Percentiles rank a stretch among this genome's conserved stretches.
These are phyloP conservation scores for Penicillium paneum DNA, from an alignment of 2,329 filamentous ascomycete genomes.

Conservation along the genomic window DNA sequence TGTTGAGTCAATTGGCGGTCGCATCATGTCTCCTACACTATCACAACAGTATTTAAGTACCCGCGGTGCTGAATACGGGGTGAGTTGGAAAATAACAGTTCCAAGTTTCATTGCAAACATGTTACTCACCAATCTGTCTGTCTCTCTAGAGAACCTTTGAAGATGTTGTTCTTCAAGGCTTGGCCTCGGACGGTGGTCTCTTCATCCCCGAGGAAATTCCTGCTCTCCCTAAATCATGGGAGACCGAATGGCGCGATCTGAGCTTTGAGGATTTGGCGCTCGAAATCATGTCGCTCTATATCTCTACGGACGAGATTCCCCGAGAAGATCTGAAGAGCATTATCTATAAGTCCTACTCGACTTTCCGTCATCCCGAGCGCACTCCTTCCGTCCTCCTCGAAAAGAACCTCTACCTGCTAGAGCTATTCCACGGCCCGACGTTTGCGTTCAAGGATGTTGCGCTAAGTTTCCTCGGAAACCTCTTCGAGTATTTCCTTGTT, in stretches of 20 bases:
- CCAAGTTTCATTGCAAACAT: not conserved
- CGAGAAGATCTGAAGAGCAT: constrained; percentile 74
- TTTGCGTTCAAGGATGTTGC: constrained; percentile 96
- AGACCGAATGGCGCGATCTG: not conserved
- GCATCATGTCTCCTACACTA: constrained; percentile 26
- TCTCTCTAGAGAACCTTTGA: constrained; percentile 61
- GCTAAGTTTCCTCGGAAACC: constrained; percentile 90
- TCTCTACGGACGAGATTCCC: constrained; percentile 79
- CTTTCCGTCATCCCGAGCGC: constrained; percentile 63
- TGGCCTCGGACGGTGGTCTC: constrained; percentile 80
- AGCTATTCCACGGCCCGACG: constrained; percentile 94
- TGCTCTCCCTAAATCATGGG: constrained; percentile 15
- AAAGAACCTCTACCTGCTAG: constrained; percentile 76
- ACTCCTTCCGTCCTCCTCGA: constrained; percentile 75
- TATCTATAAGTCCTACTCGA: constrained; percentile 80
- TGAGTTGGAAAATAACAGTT: constrained; percentile 17
- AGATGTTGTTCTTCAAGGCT: constrained; percentile 81
- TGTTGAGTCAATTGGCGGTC: not conserved
- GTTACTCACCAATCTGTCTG: constrained; percentile 7
- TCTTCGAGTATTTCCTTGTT: constrained; percentile 58
- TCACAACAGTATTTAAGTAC: constrained; percentile 36
- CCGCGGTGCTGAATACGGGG: constrained; percentile 32
- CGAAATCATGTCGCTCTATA: constrained; percentile 82
- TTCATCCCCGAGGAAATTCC: constrained; percentile 69
- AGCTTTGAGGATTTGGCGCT: constrained; percentile 53